Evolutionary conservation across 202 grass and related monocot genomes (phyloP).

Genomic region (Zizania palustris): DNA sequence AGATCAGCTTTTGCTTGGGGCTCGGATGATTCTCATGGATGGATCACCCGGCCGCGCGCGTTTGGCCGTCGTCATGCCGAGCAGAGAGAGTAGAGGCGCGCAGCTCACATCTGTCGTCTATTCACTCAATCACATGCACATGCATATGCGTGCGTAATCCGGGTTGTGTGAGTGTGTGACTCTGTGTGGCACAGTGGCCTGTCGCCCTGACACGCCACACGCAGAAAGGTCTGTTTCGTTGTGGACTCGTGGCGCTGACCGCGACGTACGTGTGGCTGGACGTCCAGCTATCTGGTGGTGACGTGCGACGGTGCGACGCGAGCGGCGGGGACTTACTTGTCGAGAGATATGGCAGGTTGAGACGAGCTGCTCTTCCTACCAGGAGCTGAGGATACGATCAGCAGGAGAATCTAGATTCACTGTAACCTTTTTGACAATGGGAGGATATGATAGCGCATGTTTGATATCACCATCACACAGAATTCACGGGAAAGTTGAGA

Average conservation of each 20-base stretch:
- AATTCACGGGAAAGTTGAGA: slow-evolving; percentile 36
- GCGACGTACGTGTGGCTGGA: neutral
- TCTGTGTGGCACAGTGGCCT: no score
- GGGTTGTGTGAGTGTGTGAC: neutral
- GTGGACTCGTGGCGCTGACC: slow-evolving; percentile 11
- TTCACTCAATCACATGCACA: neutral
- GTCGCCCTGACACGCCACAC: neutral
- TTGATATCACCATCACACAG: slow-evolving; percentile 16
- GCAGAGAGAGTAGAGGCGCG: neutral
- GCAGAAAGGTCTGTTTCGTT: neutral
- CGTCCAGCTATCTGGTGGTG: neutral
- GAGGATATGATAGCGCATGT: neutral
- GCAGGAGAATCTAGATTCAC: neutral
- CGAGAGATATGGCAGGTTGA: neutral
- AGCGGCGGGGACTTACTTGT: neutral
- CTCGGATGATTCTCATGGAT: slow-evolving; percentile 15
- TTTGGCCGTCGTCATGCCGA: neutral
- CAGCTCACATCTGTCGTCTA: neutral
- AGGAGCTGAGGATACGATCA: neutral
- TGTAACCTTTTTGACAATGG: neutral
- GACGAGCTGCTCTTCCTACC: neutral
- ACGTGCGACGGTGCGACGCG: neutral
- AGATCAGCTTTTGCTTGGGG: neutral
- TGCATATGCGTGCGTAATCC: neutral
- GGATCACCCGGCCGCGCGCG: neutral